Evolutionary conservation across 495 filamentous ascomycete genomes (phyloP).

Genomic region (Immersiella caudata): DNA sequence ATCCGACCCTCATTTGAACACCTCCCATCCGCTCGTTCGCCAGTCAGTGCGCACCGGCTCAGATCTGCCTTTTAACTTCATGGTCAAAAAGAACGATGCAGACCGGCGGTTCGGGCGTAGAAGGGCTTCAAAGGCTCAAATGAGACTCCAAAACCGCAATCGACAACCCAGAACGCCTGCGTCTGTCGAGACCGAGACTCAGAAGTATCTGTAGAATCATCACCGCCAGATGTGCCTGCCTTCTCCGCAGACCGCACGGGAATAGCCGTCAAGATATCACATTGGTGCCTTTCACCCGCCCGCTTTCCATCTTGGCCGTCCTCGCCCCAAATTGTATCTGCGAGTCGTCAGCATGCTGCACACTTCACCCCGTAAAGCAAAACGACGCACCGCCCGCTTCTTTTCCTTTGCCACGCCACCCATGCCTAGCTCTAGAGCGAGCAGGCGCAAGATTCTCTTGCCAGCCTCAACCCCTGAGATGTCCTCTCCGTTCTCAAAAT

Average conservation of each 20-base stretch:
- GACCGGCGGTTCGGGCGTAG: conserved; percentile 19
- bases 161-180: conserved; percentile 18
- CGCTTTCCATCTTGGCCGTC: conserved; percentile 82
- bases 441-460: conserved; percentile 77
- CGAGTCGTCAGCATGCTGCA: conserved; percentile 21
- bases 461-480: conserved; percentile 64
- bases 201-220: conserved; percentile 66
- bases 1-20: not conserved
- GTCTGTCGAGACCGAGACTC: conserved; percentile 45
- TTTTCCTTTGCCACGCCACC: conserved; percentile 72
- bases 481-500: conserved; percentile 60
- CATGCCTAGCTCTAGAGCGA: conserved; percentile 78
- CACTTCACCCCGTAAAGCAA: not conserved
- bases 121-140: conserved; percentile 31
- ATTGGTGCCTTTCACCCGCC: conserved; percentile 70
- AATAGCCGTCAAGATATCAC: conserved; percentile 40
- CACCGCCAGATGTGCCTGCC: conserved; percentile 46
- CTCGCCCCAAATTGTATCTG: conserved; percentile 82
- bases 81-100: conserved; percentile 32
- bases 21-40: too few relatives aligned
- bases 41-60: conserved; percentile 32
- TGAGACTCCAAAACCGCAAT: conserved; percentile 32
- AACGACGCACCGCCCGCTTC: conserved; percentile 74
- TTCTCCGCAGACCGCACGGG: not conserved
- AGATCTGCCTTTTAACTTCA: conserved; percentile 56